These are phyloP conservation scores for Saccharum spontaneum DNA, from an alignment of 176 grass and related monocot genomes.

Conservation along the genomic window DNA sequence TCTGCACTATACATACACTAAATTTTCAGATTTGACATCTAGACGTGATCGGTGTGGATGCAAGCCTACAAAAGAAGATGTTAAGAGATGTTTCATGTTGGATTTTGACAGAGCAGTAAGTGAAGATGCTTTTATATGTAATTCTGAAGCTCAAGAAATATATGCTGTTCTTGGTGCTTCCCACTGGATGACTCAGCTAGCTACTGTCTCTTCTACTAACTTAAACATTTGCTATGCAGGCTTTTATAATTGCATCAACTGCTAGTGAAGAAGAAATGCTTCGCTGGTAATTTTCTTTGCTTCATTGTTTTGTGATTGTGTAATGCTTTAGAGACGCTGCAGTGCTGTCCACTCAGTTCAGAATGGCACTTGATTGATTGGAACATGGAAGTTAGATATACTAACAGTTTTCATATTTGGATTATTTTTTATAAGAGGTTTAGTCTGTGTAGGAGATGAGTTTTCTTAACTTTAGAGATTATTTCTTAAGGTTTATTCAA, in stretches of 20 bases:
- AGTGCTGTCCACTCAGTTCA: not conserved
- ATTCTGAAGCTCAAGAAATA: conserved; percentile 20
- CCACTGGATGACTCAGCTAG: not conserved
- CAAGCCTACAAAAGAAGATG: conserved; percentile 94
- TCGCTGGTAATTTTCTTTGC: conserved; percentile 58
- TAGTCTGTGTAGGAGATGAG: not conserved
- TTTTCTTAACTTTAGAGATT: not conserved
- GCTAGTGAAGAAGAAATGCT: conserved; percentile 97
- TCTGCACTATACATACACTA: conserved; percentile 93
- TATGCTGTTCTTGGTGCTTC: not conserved
- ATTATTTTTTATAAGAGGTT: not conserved
- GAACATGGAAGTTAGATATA: not conserved
- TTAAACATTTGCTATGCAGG: conserved; percentile 48
- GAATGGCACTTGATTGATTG: not conserved
- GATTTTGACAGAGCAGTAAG: conserved; percentile 97
- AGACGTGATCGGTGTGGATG: conserved; percentile 95
- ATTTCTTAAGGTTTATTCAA: not conserved
- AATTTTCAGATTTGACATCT: conserved; percentile 96
- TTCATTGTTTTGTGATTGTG: not conserved
- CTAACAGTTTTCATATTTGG: not conserved
- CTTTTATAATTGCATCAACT: conserved; percentile 98
- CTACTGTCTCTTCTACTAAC: conserved; percentile 10
- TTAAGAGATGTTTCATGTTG: conserved; percentile 99
- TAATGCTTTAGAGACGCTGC: not conserved
- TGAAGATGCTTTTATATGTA: conserved; percentile 15